A percentile compares a stretch with the other conserved stretches of the same genome.
Conservation (phyloP, 108 stramenopile genomes). For the Nitzschia sp. region DNA sequence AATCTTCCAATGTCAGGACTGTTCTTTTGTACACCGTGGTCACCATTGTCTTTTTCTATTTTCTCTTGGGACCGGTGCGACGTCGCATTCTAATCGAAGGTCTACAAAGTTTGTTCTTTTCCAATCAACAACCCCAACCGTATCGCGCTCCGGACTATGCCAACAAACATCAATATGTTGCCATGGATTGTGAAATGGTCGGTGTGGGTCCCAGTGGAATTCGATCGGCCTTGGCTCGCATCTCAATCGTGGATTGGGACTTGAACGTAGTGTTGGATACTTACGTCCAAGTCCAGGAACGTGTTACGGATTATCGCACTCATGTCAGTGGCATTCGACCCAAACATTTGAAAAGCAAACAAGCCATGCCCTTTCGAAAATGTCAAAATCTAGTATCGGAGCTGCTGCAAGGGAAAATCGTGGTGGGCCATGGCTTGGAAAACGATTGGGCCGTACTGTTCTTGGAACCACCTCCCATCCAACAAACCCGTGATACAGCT, state of each 20-base stretch:
- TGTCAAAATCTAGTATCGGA: constrained; percentile 74
- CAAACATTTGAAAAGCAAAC: constrained; percentile 56
- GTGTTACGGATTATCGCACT: constrained; percentile 94
- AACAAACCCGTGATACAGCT: constrained; percentile 85
- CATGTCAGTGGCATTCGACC: constrained; percentile 79
- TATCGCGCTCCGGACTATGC: neutral
- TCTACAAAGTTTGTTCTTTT: too few relatives aligned
- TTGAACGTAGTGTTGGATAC: constrained; percentile 74
- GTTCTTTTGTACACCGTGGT: too few relatives aligned
- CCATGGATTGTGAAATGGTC: constrained; percentile 99
- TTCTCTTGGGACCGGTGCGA: too few relatives aligned
- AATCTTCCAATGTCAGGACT: too few relatives aligned
- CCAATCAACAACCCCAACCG: too few relatives aligned
- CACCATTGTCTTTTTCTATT: too few relatives aligned
- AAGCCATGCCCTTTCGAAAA: constrained; percentile 66
- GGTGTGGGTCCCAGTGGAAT: constrained; percentile 80
- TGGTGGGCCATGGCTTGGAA: constrained; percentile 95
- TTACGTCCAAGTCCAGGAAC: constrained; percentile 79
- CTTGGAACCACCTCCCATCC: constrained; percentile 76
- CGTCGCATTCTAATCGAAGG: too few relatives aligned
- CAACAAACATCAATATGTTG: constrained; percentile 58
- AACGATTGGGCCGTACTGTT: constrained; percentile 93
- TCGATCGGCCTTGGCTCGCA: constrained; percentile 80
- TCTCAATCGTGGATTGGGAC: constrained; percentile 80
- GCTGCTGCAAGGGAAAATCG: constrained; percentile 73